Evolutionary conservation across 306 rosid species (phyloP).

Genomic region (Pyrus betulifolia): DNA sequence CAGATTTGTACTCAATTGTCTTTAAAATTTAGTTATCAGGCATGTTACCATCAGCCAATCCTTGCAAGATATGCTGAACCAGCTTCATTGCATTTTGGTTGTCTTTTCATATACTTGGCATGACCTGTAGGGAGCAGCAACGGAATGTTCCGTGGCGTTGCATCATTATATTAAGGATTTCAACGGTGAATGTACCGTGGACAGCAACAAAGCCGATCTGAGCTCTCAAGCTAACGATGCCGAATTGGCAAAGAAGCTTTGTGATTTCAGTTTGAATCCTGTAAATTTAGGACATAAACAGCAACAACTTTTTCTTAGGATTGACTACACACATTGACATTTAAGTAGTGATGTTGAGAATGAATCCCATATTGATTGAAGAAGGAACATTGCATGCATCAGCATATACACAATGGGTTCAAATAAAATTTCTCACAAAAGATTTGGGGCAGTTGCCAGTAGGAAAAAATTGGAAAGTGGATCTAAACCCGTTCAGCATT

Average conservation of each 20-base stretch:
- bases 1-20: neutral
- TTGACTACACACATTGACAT: no score
- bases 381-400: no score
- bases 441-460: no score
- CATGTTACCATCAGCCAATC: conserved; percentile 30
- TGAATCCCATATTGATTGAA: no score
- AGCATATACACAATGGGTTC: no score
- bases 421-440: no score
- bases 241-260: conserved; percentile 33
- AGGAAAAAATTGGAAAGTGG: no score
- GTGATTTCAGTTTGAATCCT: conserved; percentile 32
- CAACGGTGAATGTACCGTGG: conserved; percentile 31
- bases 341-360: no score
- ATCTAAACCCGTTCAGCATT: no score
- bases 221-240: conserved; percentile 17
- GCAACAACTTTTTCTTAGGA: no score
- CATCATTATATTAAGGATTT: conserved; percentile 31
- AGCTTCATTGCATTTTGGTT: conserved; percentile 16
- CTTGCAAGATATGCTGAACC: neutral
- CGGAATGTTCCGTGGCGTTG: conserved; percentile 39
- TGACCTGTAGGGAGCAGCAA: conserved; percentile 37
- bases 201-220: conserved; percentile 26
- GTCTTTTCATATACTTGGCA: neutral
- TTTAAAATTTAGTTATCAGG: conserved; percentile 19
- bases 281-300: no score